Base-by-base conservation (phyloP, 108 stramenopile genomes). In the Skeletonema menzelii region DNA sequence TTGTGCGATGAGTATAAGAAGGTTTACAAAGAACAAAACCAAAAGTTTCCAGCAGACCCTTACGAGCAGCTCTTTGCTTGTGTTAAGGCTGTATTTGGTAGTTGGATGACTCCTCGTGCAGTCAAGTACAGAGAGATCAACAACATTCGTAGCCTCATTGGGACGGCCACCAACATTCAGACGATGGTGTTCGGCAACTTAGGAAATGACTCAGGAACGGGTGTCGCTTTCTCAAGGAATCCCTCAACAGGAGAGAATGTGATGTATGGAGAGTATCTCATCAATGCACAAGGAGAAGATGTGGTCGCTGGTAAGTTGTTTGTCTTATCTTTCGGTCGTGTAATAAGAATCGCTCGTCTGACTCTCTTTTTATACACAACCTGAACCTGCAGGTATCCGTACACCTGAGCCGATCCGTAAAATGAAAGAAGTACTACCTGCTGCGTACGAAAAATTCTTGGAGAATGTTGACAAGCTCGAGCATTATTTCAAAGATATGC, bases 181-280 rank as follows among this genome's bases (percentile, higher is more conserved):
- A 82, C 87, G 20, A 93, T 94, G 93, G 93, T 91, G 10, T 96
- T 92, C 82, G 95, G 95, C 46, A 94, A 96, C 72, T 86, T 87
- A 76, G 91, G 89, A 57, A 59, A 77, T 35, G 84, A 74, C 34
- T 86, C 80, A 14, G 93, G 95, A 1, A 96, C 93, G 22, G 95
- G 95, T 11, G 93, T 94, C n/a, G 88, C 86, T 5, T 96, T 96
- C 70, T 84, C 87, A 37, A 86, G 95, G 28, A 88, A 94, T 72
- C 95, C 95, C 40, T 85, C 87, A 28, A 92, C 86, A 0, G 93
- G 91, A 7, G 86, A 85, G 68, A 84, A 88, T 56, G 60, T 71
- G 26, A 72, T 96, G 58, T 93, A 89, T 60, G 95, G 95, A 46
- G 95, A 96, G 69, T 96, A 88, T 44, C 84, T 96, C 8, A 82